Conservation (phyloP, 139 green algal species). For the Ostreobium quekettii region DNA sequence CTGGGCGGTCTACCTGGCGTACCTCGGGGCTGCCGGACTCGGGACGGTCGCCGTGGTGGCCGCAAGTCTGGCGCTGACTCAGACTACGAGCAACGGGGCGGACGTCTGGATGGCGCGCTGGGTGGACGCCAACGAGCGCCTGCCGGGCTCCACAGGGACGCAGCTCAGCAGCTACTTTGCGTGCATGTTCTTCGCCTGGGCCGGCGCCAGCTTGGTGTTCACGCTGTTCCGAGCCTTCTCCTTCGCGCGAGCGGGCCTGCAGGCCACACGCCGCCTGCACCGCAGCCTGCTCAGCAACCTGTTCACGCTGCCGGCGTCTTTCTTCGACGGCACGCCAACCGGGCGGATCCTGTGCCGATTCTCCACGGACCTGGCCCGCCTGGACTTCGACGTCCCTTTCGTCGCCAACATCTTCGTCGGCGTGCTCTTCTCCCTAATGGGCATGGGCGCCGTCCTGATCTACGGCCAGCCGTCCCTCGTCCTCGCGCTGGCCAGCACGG, state of each 20-base stretch:
- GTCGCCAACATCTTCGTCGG: slow-evolving; percentile 2
- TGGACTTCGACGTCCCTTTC: slow-evolving; percentile 48
- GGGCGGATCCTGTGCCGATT: slow-evolving; percentile 64
- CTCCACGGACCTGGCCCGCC: slow-evolving; percentile 41
- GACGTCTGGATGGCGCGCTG: slow-evolving; percentile 27
- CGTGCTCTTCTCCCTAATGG: slow-evolving; percentile 3
- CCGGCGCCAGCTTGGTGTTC: not conserved
- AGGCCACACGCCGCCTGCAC: slow-evolving; percentile 29
- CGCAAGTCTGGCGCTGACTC: not conserved
- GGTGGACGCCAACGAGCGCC: slow-evolving; percentile 22
- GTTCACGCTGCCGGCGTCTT: slow-evolving; percentile 53
- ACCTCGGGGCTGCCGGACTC: no score
- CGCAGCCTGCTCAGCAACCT: slow-evolving; percentile 26
- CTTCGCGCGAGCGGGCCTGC: not conserved
- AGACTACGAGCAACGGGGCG: slow-evolving; percentile 20
- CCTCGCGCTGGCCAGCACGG: no score
- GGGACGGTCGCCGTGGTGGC: no score
- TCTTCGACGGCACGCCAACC: slow-evolving; percentile 70
- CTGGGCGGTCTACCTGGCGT: no score
- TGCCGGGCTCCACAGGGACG: not conserved
- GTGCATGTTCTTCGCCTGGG: not conserved
- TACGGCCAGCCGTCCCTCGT: no score
- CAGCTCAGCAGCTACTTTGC: not conserved
- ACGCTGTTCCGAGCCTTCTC: slow-evolving; percentile 14
- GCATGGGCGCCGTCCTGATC: not conserved